Conservation (phyloP, 257 asterid species). For the Leonotis leonurus region DNA sequence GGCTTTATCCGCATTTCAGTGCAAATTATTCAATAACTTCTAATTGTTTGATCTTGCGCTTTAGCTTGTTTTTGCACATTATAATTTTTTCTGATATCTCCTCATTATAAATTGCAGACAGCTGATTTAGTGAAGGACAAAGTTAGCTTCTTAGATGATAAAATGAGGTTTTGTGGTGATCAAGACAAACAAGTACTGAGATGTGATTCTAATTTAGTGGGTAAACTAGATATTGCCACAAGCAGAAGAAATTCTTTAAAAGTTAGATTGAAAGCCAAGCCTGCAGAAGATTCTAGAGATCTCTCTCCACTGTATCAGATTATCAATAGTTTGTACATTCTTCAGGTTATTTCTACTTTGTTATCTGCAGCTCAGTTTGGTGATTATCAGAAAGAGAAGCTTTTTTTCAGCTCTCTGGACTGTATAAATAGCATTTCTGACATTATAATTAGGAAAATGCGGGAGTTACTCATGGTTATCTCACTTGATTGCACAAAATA, state of each 20-base stretch:
- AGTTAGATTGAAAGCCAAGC: slow-evolving; percentile 18
- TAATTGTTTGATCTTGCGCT: slow-evolving; percentile 6
- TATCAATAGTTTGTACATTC: slow-evolving; percentile 56
- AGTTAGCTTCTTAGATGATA: slow-evolving; percentile 32
- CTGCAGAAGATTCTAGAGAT: slow-evolving; percentile 31
- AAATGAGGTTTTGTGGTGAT: slow-evolving; percentile 32
- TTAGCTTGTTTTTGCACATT: not conserved
- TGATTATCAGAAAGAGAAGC: slow-evolving; percentile 38
- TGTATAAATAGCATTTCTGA: slow-evolving; percentile 69
- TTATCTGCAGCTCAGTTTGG: slow-evolving; percentile 43
- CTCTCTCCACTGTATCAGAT: slow-evolving; percentile 36
- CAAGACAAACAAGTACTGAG: slow-evolving; percentile 24
- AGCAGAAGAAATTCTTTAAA: slow-evolving; percentile 28
- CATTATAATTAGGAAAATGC: slow-evolving; percentile 58
- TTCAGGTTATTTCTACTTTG: slow-evolving; percentile 57
- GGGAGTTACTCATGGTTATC: slow-evolving; percentile 72
- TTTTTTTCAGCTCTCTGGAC: slow-evolving; percentile 78
- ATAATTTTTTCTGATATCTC: slow-evolving; percentile 18
- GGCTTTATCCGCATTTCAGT: not conserved
- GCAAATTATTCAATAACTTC: slow-evolving; percentile 4
- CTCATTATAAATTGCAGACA: slow-evolving; percentile 40
- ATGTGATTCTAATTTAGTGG: slow-evolving; percentile 26
- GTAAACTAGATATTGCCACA: slow-evolving; percentile 23
- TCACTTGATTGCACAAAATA: slow-evolving; percentile 87
- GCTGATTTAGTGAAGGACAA: slow-evolving; percentile 45